Conservation (phyloP, 345 rosid species). For the Syzygium aromaticum region DNA sequence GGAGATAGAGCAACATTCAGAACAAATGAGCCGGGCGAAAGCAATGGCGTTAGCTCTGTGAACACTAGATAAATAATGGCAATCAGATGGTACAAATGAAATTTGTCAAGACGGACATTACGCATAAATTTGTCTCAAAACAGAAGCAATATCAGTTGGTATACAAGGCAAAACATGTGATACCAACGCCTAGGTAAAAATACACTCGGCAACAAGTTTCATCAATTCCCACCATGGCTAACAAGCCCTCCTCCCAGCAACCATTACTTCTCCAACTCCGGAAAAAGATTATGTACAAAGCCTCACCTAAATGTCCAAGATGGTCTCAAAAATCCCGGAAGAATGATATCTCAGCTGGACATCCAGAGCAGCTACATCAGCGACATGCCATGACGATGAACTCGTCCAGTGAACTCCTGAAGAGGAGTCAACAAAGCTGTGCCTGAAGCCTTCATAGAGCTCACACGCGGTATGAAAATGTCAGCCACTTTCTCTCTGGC, state of each 20-base stretch:
- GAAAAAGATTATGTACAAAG: constrained; percentile 27
- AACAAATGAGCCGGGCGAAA: not conserved
- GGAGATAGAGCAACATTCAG: not conserved
- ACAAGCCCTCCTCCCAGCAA: constrained; percentile 2
- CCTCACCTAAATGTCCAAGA: constrained; percentile 20
- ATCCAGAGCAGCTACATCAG: constrained; percentile 4
- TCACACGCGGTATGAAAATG: not conserved
- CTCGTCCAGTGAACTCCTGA: constrained; percentile 1
- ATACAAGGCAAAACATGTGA: not conserved
- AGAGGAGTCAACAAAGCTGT: constrained; percentile 1
- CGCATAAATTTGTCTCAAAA: not conserved
- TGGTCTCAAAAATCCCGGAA: constrained; percentile 9
- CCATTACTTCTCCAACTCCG: not conserved
- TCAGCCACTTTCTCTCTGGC: constrained; percentile 49
- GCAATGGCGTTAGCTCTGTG: not conserved
- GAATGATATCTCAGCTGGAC: constrained; percentile 1
- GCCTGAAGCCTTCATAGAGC: not conserved
- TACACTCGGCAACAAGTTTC: not conserved
- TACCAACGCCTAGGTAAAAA: not conserved
- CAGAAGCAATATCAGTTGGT: not conserved
- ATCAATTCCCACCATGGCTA: not conserved
- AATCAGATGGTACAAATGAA: not conserved
- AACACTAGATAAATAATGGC: not conserved
- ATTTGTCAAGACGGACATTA: not conserved
- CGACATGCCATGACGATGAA: constrained; percentile 9